Evolutionary conservation across 805 yeast species (phyloP), one percentile per base, ranked within the genome.

Genomic region (Candida ovalis): DNA sequence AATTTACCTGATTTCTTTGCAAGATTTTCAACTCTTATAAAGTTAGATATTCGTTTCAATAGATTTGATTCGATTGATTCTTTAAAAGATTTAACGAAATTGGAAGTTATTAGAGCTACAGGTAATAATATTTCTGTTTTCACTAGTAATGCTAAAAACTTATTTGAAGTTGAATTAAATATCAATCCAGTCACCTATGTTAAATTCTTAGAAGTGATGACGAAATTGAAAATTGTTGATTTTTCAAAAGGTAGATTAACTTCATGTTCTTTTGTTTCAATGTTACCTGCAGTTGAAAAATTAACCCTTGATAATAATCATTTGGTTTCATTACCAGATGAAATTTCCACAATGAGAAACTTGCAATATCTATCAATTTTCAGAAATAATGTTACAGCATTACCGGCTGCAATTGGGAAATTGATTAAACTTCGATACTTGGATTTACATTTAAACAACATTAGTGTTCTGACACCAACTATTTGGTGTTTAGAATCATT

Each of bases 381-480:
- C 46, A 81, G 82, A 45, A 94, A 94, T 62, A 86, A 87, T 55
- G 68, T 94, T 48, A 86, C 84, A 46, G 65, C 75, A 1, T 60
- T 94, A 13, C 97, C 98, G 0, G 64, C 71, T 2, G 77, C 80
- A 12, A 77, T 94, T 30, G 83, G 88, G 2, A 59, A 73, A 15
- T 72, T 91, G 47, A 66, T 72, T 3, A 75, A 78, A 27, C 73
- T 92, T 53, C 82, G 77, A 57, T 72, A 76, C 41, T 71, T 92
- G 47, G 97, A 92, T 64, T 68, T 89, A 39, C 97, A 92, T 66
- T 80, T 87, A 39, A 92, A 92, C 66, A 90, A 90, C 60, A 72
- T 92, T 55, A 83, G 88, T 54, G 63, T 70, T 7, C 69, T 92
- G 25, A 87, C 89, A 0, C 75, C 76, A 25, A 85, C 81, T 19